phyloP scores from a whole-genome alignment of 1,139 yeast species.

The Trichomonascaceae sp. region DNA sequence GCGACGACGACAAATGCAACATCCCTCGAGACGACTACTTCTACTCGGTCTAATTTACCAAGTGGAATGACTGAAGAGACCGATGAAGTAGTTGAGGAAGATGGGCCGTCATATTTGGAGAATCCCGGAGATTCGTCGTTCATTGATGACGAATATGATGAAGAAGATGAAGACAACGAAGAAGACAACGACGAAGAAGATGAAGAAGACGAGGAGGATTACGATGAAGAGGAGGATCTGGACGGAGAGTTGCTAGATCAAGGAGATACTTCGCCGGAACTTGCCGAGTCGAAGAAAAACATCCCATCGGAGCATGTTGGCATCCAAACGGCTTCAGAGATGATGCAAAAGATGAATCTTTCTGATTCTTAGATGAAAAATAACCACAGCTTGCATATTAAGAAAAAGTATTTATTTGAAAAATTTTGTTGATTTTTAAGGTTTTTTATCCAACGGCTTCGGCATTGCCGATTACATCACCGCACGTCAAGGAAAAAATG shows the following conservation, averaged over 20 bases:
- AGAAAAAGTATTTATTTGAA: neutral
- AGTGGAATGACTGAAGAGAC: constrained; percentile 14
- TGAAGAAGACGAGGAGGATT: constrained; percentile 6
- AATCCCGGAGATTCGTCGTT: constrained; percentile 19
- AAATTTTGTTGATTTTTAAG: neutral
- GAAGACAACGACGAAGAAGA: constrained; percentile 30
- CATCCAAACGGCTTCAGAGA: constrained; percentile 4
- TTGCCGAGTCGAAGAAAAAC: neutral
- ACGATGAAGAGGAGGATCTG: constrained; percentile 9
- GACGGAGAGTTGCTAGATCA: constrained; percentile 7
- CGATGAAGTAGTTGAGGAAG: constrained; percentile 19
- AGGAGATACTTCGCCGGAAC: neutral
- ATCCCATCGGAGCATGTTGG: neutral
- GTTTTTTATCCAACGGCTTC: neutral
- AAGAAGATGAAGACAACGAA: constrained; percentile 19
- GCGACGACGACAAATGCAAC: neutral
- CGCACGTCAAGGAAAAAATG: neutral
- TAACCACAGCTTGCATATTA: neutral
- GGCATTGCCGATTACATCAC: neutral
- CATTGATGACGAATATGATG: constrained; percentile 21
- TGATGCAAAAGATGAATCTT: constrained; percentile 2
- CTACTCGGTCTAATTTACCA: neutral
- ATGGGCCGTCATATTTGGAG: constrained; percentile 10
- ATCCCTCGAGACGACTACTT: neutral
- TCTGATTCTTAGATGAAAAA: neutral